Base-by-base conservation (phyloP, 2,329 filamentous ascomycete species). In the Juglanconis oblonga region DNA sequence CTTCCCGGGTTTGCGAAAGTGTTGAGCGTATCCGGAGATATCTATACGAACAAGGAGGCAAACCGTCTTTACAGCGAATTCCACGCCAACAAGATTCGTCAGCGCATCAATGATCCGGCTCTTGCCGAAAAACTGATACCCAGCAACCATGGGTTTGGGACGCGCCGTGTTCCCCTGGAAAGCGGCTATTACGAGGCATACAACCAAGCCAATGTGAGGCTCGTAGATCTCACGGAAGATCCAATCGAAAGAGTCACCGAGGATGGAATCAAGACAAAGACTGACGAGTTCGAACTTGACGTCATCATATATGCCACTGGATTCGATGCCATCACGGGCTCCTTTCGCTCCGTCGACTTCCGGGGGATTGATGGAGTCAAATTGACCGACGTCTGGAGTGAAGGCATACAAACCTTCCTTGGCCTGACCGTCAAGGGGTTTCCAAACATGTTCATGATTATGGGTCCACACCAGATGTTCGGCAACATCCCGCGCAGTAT, bases 401-500 rank as follows among this genome's bases (percentile, higher is more conserved):
- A 33, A 5, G 62, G 62, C 14, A 59, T 59, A n/a, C 35, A 48
- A 40, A 64, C 64, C 3, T 63, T 58, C 44, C 57, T 64, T 4
- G 61, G 64, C n/a, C 36, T 64, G 9, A 64, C 61, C 5, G 58
- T 63, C 36, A 60, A 52, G 42, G 61, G 45, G 38, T 63, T 63
- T 8, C 64, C 64, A 0, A 82, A 83, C 55, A 80, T 82, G 8
- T 40, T n/a, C 36, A 14, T 42, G 35, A 40, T 77, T 8, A 72
- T 77, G 68, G 76, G 76, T 0, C 76, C 76, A 0, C 74, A 79
- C 51, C 76, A 78, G 57, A 73, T 73, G 65, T 77, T 77, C 61
- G 76, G 76, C 7, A 79, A 79, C 42, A 73, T 75, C 8, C 73
- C 76, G 3, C 69, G 74, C 29, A 73, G 64, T 24, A 77, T 78